A percentile compares a stretch with the other conserved stretches of the same genome.
Conservation (phyloP, 768 basidiomycete genomes). For the Tubosaeta brunneosetosa region DNA sequence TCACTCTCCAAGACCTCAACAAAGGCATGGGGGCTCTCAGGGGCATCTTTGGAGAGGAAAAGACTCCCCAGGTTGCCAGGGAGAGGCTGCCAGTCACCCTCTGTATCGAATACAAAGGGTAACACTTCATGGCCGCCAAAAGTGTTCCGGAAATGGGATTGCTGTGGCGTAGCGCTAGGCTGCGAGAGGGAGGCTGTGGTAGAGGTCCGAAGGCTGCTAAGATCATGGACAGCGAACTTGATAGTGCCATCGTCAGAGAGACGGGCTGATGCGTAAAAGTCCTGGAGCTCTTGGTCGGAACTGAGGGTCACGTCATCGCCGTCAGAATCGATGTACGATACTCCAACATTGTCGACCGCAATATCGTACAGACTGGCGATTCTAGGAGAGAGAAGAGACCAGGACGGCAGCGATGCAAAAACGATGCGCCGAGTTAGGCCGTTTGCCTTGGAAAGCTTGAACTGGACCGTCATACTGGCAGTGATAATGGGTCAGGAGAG, state of each 20-base stretch:
- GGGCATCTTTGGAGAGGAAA: constrained; percentile 31
- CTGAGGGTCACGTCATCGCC: constrained; percentile 74
- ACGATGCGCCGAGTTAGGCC: constrained; percentile 57
- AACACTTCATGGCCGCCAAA: constrained; percentile 48
- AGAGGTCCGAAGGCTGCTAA: constrained; percentile 36
- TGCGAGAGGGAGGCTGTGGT: constrained; percentile 30
- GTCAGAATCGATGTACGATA: constrained; percentile 70
- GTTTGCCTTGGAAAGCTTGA: constrained; percentile 61
- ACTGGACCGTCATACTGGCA: constrained; percentile 42
- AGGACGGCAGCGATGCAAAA: constrained; percentile 50
- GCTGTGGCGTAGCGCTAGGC: constrained; percentile 30
- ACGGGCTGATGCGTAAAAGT: constrained; percentile 49
- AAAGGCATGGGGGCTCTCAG: constrained; percentile 55
- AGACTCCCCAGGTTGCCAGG: constrained; percentile 40
- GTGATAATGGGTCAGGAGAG: constrained; percentile 33
- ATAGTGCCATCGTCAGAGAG: constrained; percentile 29
- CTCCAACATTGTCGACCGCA: constrained; percentile 52
- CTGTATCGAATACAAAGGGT: constrained; percentile 43
- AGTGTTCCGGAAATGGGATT: constrained; percentile 51
- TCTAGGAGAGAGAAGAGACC: constrained; percentile 52
- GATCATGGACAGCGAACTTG: constrained; percentile 63
- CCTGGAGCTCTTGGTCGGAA: constrained; percentile 72
- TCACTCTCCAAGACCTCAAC: constrained; percentile 53
- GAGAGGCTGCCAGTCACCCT: constrained; percentile 65
- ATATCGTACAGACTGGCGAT: constrained; percentile 54